phyloP scores from a whole-genome alignment of 768 basidiomycete species.

The Boletus eberwhitei region DNA sequence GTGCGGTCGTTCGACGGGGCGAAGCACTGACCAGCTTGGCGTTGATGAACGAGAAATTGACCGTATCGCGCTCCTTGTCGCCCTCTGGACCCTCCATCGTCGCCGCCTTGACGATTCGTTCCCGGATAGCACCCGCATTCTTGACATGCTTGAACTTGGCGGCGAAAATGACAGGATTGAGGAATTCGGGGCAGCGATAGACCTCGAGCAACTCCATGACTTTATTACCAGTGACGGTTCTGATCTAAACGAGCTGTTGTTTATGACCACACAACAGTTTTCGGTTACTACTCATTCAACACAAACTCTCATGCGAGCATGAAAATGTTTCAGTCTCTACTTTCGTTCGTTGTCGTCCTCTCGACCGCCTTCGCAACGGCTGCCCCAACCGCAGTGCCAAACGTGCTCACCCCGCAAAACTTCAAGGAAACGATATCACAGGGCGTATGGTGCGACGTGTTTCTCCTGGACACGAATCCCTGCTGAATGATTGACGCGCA shows the following conservation, averaged over 20 bases:
- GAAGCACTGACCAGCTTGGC: constrained; percentile 63
- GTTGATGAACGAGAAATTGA: constrained; percentile 92
- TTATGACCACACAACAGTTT: background rate
- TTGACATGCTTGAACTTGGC: constrained; percentile 65
- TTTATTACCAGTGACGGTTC: background rate
- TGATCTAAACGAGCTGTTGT: constrained; percentile 3
- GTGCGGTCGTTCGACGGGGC: background rate
- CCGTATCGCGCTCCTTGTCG: constrained; percentile 63
- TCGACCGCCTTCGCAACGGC: constrained; percentile 32
- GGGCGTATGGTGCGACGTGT: constrained; percentile 55
- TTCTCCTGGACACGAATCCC: background rate
- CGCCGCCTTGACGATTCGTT: constrained; percentile 70
- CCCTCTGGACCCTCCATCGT: constrained; percentile 56
- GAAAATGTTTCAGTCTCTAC: background rate
- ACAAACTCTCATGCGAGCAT: constrained; percentile 4
- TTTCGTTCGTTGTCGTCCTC: constrained; percentile 31
- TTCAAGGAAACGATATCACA: constrained; percentile 50
- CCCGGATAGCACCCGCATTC: constrained; percentile 59
- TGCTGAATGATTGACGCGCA: constrained; percentile 7
- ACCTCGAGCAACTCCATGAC: constrained; percentile 45
- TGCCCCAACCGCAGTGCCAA: constrained; percentile 32
- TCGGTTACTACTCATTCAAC: background rate
- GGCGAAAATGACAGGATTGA: constrained; percentile 46
- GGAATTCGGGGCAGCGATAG: constrained; percentile 53
- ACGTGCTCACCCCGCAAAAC: constrained; percentile 52